Conservation (phyloP, 192 early-diverging fungal species). For the Pilobolus umbonatus region DNA sequence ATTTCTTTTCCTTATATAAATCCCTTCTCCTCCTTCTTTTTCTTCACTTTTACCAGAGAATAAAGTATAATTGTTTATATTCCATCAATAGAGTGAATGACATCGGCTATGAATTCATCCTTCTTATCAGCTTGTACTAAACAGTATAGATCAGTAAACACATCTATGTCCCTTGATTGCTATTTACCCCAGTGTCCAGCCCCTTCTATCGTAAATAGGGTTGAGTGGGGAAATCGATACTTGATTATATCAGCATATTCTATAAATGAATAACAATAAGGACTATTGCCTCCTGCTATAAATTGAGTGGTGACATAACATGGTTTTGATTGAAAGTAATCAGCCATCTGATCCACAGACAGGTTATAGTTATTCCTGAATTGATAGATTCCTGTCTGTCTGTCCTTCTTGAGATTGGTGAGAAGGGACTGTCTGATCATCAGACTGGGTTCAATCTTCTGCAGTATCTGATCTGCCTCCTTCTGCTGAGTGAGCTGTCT, state of each 20-base stretch:
- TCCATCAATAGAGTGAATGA: neutral
- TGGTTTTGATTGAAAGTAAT: conserved; percentile 41
- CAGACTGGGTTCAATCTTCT: conserved; percentile 42
- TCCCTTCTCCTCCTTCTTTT: no score
- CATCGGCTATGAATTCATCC: no score
- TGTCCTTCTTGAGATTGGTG: conserved; percentile 78
- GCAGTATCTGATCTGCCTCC: conserved; percentile 55
- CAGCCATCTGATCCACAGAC: conserved; percentile 44
- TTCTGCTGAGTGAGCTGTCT: conserved; percentile 45
- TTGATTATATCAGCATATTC: conserved; percentile 50
- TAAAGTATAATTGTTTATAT: neutral
- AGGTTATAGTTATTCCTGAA: conserved; percentile 73
- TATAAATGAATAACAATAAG: conserved; percentile 55
- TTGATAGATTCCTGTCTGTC: conserved; percentile 38
- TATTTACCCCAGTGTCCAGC: conserved; percentile 86
- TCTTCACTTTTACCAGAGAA: no score
- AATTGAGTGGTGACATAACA: conserved; percentile 63
- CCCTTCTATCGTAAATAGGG: conserved; percentile 58
- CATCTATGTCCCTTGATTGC: no score
- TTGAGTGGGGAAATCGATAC: conserved; percentile 64
- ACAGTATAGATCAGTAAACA: neutral
- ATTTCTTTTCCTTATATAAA: no score
- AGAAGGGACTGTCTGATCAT: conserved; percentile 77
- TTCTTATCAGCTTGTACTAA: no score
- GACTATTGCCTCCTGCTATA: conserved; percentile 64